Evolutionary conservation across 2,329 filamentous ascomycete species (phyloP).

Genomic region (Talaromyces pinophilus): DNA sequence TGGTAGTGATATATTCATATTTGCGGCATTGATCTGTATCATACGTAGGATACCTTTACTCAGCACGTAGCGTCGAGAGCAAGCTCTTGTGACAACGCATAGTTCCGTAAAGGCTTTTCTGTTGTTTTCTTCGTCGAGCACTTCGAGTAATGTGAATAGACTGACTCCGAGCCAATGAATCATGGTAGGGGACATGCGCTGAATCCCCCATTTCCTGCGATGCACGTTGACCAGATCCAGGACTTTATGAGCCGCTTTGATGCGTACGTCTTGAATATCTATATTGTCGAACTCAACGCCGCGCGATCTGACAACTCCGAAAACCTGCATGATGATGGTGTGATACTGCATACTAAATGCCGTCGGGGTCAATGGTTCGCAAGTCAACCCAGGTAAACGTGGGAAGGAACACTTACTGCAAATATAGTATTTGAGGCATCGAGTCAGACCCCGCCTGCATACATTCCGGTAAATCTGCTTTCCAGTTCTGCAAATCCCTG

Average conservation of each 20-base stretch:
- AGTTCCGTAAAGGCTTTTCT: slow-evolving; percentile 11
- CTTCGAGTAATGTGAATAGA: slow-evolving; percentile 2
- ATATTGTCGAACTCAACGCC: neutral
- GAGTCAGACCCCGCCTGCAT: neutral
- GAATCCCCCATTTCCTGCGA: slow-evolving; percentile 11
- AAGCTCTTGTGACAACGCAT: neutral
- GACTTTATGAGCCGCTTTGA: neutral
- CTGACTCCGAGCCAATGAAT: slow-evolving; percentile 8
- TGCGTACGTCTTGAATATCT: slow-evolving; percentile 7
- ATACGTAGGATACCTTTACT: slow-evolving; percentile 13
- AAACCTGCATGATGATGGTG: slow-evolving; percentile 2
- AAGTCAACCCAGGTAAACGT: neutral
- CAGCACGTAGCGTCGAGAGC: slow-evolving; percentile 1
- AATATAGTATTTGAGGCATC: slow-evolving; percentile 9
- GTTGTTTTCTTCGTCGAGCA: neutral
- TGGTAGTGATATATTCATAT: slow-evolving; percentile 8
- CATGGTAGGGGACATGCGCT: slow-evolving; percentile 10
- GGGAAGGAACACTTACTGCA: slow-evolving; percentile 4
- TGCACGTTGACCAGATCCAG: neutral
- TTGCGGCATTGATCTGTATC: slow-evolving; percentile 8
- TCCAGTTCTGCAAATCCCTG: neutral
- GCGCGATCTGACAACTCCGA: neutral
- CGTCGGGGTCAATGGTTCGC: neutral
- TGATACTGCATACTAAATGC: slow-evolving; percentile 9
- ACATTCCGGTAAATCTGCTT: neutral